phyloP scores from a whole-genome alignment of 192 early-diverging fungal genomes.

The Gonapodya prolifera region DNA sequence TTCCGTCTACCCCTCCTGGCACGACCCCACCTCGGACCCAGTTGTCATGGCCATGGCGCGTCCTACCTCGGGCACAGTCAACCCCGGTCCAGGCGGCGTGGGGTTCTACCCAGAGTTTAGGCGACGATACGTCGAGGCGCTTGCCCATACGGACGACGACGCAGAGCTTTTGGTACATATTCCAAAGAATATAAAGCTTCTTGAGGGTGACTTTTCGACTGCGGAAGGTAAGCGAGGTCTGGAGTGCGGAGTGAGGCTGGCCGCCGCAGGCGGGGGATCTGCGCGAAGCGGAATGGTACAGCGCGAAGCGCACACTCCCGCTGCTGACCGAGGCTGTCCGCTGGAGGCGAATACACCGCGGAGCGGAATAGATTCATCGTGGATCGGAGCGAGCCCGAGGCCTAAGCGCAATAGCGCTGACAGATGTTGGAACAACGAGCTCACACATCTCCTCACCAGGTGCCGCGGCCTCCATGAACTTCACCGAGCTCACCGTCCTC shows the following conservation, averaged over 20 bases:
- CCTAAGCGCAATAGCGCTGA: too few species aligned
- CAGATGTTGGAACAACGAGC: too few species aligned
- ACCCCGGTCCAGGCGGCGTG: not conserved
- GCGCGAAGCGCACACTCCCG: too few species aligned
- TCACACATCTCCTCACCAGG: not conserved
- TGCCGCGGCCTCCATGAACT: not conserved
- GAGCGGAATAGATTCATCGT: too few species aligned
- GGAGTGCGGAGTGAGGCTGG: not conserved
- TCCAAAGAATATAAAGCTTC: not conserved
- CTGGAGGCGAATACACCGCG: too few species aligned
- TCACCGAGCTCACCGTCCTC: constrained; percentile 11
- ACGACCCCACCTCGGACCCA: not conserved
- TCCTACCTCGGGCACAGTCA: not conserved
- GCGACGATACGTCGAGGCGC: not conserved
- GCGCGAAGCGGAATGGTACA: too few species aligned
- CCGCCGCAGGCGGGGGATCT: not conserved
- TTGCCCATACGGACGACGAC: not conserved
- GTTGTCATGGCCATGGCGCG: not conserved
- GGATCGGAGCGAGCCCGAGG: too few species aligned
- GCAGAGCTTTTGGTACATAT: not conserved
- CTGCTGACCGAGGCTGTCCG: too few species aligned
- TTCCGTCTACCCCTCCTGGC: not conserved
- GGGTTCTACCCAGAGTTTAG: not conserved
- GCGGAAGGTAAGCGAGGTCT: not conserved
- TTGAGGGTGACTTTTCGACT: not conserved